Conservation (phyloP, 176 grass and related monocot species). For the Cenchrus fungigraminus region DNA sequence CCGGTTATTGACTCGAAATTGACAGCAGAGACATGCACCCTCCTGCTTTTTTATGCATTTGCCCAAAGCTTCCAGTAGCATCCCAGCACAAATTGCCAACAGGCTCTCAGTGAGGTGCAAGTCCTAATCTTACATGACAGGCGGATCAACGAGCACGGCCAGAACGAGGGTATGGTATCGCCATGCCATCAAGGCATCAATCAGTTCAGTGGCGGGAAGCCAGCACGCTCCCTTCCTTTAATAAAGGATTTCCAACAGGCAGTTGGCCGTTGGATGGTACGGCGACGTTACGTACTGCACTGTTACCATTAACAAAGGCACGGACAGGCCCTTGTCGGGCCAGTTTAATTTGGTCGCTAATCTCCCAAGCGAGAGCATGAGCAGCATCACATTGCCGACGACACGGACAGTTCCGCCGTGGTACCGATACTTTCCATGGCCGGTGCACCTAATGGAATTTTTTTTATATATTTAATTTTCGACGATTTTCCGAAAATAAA, state of each 20-base stretch:
- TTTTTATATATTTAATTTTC: too few relatives aligned
- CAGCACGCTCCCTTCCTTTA: neutral
- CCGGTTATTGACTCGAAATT: neutral
- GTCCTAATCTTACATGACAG: neutral
- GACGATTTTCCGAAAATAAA: too few relatives aligned
- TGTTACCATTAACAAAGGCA: neutral
- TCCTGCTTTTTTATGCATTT: neutral
- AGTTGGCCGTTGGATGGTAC: constrained; percentile 46
- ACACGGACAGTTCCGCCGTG: too few relatives aligned
- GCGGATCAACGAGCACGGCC: neutral
- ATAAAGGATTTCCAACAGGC: constrained; percentile 6
- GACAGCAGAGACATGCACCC: neutral
- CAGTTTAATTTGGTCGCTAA: neutral
- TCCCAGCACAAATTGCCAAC: neutral
- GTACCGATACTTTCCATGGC: too few relatives aligned
- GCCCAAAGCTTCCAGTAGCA: neutral
- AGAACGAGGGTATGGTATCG: neutral
- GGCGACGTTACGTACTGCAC: constrained; percentile 35
- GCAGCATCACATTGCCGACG: neutral
- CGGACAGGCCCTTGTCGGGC: constrained; percentile 1
- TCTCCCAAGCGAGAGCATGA: neutral
- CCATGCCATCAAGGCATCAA: neutral
- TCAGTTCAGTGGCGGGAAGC: constrained; percentile 13
- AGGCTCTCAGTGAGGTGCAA: neutral
- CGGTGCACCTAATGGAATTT: constrained; percentile 13